Evolutionary conservation across 805 yeast species (phyloP).

Genomic region (Saccharomyces paradoxus): DNA sequence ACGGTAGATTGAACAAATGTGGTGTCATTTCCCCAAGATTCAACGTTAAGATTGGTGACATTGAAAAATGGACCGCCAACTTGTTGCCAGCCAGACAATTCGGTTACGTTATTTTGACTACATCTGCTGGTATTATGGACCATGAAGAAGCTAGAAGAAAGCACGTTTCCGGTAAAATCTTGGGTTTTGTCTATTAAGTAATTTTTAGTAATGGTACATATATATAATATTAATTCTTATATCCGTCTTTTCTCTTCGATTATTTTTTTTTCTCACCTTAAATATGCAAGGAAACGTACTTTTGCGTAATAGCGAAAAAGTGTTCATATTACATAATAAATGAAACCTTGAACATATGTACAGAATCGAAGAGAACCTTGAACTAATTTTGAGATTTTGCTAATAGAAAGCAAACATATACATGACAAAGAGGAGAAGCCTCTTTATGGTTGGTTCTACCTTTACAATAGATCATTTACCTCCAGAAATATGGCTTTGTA

Average conservation of each 20-base stretch:
- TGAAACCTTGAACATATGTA: not conserved
- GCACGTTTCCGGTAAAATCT: slow-evolving; percentile 97
- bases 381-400: not conserved
- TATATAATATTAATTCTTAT: not conserved
- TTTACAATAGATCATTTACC: not conserved
- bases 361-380: not conserved
- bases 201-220: not conserved
- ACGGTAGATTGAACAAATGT: slow-evolving; percentile 97
- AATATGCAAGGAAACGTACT: not conserved
- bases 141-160: slow-evolving; percentile 99
- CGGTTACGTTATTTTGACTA: slow-evolving; percentile 94
- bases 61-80: slow-evolving; percentile 98
- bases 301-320: not conserved
- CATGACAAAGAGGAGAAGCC: not conserved
- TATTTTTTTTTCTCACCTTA: not conserved
- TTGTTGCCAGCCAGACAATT: slow-evolving; percentile 98
- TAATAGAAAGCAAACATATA: not conserved
- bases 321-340: not conserved
- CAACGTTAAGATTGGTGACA: slow-evolving; percentile 88
- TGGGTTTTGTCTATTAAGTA: slow-evolving; percentile 87
- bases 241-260: not conserved
- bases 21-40: slow-evolving; percentile 99
- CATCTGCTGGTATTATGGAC: slow-evolving; percentile 99
- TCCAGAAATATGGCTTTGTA: not conserved
- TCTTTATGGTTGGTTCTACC: not conserved